These are phyloP conservation scores for Hanseniaspora lachancei DNA, from an alignment of 805 yeast species.

Conservation along the genomic window DNA sequence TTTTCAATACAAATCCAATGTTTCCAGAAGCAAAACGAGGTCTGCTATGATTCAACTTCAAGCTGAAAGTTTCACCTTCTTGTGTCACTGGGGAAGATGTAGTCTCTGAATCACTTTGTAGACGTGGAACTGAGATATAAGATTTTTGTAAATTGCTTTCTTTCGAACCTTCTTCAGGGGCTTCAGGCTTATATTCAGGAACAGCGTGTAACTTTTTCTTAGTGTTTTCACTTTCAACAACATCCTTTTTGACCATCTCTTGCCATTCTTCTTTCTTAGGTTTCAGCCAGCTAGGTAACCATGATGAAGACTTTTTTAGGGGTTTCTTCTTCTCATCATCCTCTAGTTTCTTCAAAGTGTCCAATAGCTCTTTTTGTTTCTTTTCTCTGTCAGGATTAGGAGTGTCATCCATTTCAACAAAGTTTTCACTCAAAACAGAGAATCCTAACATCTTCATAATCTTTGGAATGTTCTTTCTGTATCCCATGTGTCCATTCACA, in stretches of 20 bases:
- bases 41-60: constrained; percentile 1
- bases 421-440: constrained; percentile 78
- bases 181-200: background rate
- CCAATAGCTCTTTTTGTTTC: constrained; percentile 65
- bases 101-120: background rate
- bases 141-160: background rate
- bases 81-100: constrained; percentile 1
- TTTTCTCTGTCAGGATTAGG: constrained; percentile 82
- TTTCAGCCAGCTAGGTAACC: constrained; percentile 36
- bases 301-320: constrained; percentile 25
- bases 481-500: constrained; percentile 96
- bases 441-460: constrained; percentile 56
- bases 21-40: constrained; percentile 13
- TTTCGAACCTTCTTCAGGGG: background rate
- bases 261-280: constrained; percentile 49
- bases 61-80: constrained; percentile 11
- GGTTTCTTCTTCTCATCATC: constrained; percentile 58
- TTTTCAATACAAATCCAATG: constrained; percentile 8
- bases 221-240: constrained; percentile 8
- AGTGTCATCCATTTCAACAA: constrained; percentile 79
- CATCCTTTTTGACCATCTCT: constrained; percentile 42
- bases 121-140: background rate
- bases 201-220: background rate
- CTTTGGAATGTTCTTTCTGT: constrained; percentile 84
- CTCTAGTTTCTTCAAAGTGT: constrained; percentile 50